Conservation (phyloP, 1,284 basidiomycete genomes). For the Wallemia mellicola region DNA sequence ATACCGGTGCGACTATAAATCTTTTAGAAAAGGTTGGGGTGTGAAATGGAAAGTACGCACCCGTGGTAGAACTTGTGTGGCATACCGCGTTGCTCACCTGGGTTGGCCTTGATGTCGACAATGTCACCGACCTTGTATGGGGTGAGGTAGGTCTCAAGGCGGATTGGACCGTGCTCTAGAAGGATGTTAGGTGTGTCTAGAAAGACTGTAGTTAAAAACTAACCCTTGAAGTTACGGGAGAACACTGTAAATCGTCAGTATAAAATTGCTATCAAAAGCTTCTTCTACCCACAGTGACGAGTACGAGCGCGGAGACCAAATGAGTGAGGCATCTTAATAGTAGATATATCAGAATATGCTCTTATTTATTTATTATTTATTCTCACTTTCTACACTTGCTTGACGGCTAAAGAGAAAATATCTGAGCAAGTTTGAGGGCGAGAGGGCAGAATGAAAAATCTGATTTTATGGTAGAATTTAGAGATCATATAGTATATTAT, state of each 20-base stretch:
- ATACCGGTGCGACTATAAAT: conserved; percentile 61
- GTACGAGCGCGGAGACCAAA: conserved; percentile 99
- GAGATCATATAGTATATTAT: no score
- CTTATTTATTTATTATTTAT: neutral
- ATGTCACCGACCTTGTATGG: conserved; percentile 90
- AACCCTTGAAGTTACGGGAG: conserved; percentile 87
- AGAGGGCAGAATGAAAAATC: no score
- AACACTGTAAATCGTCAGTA: conserved; percentile 27
- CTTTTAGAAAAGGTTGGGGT: neutral
- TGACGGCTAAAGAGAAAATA: no score
- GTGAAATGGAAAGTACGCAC: conserved; percentile 1
- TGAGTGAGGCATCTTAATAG: conserved; percentile 86
- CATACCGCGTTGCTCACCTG: conserved; percentile 98
- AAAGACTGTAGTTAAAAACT: conserved; percentile 10
- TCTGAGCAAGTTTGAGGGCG: no score
- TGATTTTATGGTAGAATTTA: no score
- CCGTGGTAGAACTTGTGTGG: conserved; percentile 52
- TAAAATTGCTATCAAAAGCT: neutral
- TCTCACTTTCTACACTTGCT: neutral
- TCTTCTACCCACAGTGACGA: conserved; percentile 33
- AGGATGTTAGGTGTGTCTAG: neutral
- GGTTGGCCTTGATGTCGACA: conserved; percentile 98
- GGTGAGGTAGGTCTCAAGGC: conserved; percentile 74
- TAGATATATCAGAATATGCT: conserved; percentile 12
- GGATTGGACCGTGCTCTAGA: conserved; percentile 69